These are phyloP conservation scores for Cardamine chenopodiifolia DNA, from an alignment of 345 rosid genomes.

Conservation along the genomic window DNA sequence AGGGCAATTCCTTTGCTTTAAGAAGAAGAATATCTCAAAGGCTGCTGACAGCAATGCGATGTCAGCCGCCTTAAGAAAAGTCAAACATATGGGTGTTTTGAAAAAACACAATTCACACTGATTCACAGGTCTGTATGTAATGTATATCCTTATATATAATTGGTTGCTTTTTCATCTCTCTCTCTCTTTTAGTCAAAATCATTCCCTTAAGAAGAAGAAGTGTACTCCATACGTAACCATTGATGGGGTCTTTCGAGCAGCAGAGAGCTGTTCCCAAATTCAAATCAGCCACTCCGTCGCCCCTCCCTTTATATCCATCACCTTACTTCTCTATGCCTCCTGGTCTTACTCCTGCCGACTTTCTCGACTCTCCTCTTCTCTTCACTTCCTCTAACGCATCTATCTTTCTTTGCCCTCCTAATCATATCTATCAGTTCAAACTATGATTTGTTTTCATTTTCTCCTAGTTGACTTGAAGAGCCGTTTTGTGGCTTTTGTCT, in stretches of 20 bases:
- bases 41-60: slow-evolving; percentile 3
- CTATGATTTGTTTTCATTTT: background rate
- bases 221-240: slow-evolving; percentile 24
- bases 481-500: background rate
- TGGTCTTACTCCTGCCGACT: slow-evolving; percentile 39
- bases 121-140: background rate
- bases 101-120: background rate
- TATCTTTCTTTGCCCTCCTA: slow-evolving; percentile 7
- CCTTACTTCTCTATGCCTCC: slow-evolving; percentile 77
- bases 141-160: background rate
- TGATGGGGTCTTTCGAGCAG: slow-evolving; percentile 1
- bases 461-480: background rate
- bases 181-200: background rate
- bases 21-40: background rate
- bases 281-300: slow-evolving; percentile 76
- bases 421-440: slow-evolving; percentile 7
- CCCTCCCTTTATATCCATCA: slow-evolving; percentile 56
- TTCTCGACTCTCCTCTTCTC: slow-evolving; percentile 88
- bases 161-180: slow-evolving; percentile 1
- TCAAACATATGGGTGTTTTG: slow-evolving; percentile 1
- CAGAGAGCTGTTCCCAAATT: slow-evolving; percentile 64
- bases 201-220: slow-evolving; percentile 12
- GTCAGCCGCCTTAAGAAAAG: slow-evolving; percentile 24
- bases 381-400: slow-evolving; percentile 60
- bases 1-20: slow-evolving; percentile 10